Evolutionary conservation across 1,284 basidiomycete species (phyloP).

Genomic region (Puccinia sorghi): DNA sequence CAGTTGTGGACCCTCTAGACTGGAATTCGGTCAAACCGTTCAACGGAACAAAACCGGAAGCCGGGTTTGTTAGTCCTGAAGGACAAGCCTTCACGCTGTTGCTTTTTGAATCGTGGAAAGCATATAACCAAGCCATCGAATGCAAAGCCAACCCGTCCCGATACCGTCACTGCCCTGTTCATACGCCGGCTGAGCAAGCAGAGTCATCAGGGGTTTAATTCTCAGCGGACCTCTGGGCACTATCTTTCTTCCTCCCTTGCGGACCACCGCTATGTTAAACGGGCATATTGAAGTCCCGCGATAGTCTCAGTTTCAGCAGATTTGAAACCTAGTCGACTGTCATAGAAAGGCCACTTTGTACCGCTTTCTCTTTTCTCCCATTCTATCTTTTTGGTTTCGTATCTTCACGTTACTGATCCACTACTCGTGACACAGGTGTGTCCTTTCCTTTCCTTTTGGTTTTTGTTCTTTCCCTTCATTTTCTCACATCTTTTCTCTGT

Average conservation of each 20-base stretch:
- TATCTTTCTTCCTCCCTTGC: background rate
- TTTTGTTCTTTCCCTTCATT: no score
- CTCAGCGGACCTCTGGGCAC: background rate
- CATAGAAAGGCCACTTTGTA: no score
- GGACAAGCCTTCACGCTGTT: conserved; percentile 72
- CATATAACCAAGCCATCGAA: background rate
- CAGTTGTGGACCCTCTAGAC: conserved; percentile 70
- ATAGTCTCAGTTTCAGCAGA: no score
- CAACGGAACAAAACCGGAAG: conserved; percentile 19
- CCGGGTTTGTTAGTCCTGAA: conserved; percentile 63
- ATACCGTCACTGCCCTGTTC: background rate
- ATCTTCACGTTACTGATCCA: no score
- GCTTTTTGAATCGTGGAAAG: conserved; percentile 58
- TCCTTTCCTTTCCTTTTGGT: no score
- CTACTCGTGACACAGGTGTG: no score
- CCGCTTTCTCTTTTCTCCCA: no score
- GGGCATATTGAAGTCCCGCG: no score
- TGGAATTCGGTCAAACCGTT: conserved; percentile 60
- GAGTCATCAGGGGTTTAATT: background rate
- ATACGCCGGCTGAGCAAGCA: background rate
- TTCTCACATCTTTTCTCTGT: no score
- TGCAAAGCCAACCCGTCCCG: background rate
- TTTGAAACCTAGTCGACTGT: no score
- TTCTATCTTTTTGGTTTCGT: no score
- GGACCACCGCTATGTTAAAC: no score